Evolutionary conservation across 306 rosid genomes (phyloP).

Genomic region (Carpinus fangiana): DNA sequence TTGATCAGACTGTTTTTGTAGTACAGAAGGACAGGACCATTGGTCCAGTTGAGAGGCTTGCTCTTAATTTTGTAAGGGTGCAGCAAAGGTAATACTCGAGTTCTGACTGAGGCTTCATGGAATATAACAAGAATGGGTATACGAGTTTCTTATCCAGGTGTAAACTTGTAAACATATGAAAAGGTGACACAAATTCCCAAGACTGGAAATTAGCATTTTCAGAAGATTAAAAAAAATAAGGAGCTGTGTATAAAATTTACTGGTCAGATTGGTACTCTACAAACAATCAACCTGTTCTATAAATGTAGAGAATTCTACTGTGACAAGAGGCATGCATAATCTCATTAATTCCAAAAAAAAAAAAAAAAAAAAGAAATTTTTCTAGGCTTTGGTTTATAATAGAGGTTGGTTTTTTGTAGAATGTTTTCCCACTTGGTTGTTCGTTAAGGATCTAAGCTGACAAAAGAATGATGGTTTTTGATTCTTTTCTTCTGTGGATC

Average conservation of each 20-base stretch:
- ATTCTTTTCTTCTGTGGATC: background rate
- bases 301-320: background rate
- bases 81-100: slow-evolving; percentile 69
- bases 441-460: background rate
- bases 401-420: background rate
- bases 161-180: background rate
- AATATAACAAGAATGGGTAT: background rate
- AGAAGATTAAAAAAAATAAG: background rate
- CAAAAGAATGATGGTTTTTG: background rate
- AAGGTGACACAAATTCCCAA: background rate
- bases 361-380: background rate
- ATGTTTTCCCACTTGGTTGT: background rate
- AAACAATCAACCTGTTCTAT: background rate
- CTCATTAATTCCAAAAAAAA: background rate
- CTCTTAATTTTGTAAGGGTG: slow-evolving; percentile 66
- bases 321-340: background rate
- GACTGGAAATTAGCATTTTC: slow-evolving; percentile 1
- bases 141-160: background rate
- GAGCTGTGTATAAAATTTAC: background rate
- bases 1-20: slow-evolving; percentile 84
- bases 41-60: slow-evolving; percentile 66
- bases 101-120: slow-evolving; percentile 10
- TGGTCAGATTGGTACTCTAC: background rate
- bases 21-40: slow-evolving; percentile 49
- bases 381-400: background rate